phyloP scores from a whole-genome alignment of 1,284 basidiomycete species.

The Cutaneotrichosporon dermatis region DNA sequence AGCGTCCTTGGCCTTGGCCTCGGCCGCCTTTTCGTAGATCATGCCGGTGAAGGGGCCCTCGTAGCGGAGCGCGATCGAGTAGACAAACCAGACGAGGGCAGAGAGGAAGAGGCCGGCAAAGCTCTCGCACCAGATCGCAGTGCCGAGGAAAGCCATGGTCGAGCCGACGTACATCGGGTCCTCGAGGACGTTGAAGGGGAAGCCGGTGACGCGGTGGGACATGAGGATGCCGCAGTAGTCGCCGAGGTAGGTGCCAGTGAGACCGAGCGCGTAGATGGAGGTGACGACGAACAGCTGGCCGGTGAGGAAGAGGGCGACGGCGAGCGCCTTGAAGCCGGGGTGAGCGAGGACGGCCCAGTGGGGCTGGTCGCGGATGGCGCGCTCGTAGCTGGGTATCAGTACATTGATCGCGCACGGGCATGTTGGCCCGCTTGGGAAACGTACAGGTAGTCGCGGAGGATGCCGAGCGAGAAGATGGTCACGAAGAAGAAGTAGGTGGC shows the following conservation, averaged over 20 bases:
- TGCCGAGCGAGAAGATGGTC: slow-evolving; percentile 81
- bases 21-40: slow-evolving; percentile 44
- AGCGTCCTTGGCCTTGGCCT: slow-evolving; percentile 6
- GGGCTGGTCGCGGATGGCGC: slow-evolving; percentile 37
- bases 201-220: slow-evolving; percentile 69
- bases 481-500: slow-evolving; percentile 89
- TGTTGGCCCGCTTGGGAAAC: slow-evolving; percentile 44
- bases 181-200: slow-evolving; percentile 89
- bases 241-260: slow-evolving; percentile 84
- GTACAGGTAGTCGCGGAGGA: slow-evolving; percentile 79
- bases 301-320: slow-evolving; percentile 60
- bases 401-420: background rate
- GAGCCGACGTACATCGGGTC: slow-evolving; percentile 97
- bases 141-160: slow-evolving; percentile 77
- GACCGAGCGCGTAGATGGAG: slow-evolving; percentile 84
- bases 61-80: slow-evolving; percentile 72
- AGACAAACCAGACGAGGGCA: slow-evolving; percentile 73
- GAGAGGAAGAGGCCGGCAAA: slow-evolving; percentile 74
- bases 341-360: slow-evolving; percentile 51
- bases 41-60: slow-evolving; percentile 59
- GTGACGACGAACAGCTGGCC: slow-evolving; percentile 80
- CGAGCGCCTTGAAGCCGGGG: slow-evolving; percentile 60
- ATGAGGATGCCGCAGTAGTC: slow-evolving; percentile 99
- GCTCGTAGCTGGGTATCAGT: slow-evolving; percentile 40
- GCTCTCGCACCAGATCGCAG: slow-evolving; percentile 77